A percentile compares a stretch with the other conserved stretches of the same genome.
These are phyloP conservation scores for Citeromyces siamensis DNA, from an alignment of 1,139 yeast genomes.

Conservation along the genomic window DNA sequence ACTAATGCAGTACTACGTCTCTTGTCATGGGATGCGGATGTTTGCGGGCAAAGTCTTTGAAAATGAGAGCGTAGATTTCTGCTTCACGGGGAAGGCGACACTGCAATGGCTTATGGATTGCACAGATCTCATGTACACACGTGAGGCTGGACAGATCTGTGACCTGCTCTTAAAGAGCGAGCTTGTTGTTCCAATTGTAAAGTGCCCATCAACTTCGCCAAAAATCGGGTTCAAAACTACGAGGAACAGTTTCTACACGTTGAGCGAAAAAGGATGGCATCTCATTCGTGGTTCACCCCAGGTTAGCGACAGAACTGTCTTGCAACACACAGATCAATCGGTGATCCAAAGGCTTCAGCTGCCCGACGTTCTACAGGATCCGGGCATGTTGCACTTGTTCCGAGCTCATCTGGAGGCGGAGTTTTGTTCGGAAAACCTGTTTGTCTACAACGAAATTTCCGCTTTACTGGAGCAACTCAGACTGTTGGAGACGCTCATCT, in stretches of 20 bases:
- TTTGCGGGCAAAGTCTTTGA: conserved; percentile 21
- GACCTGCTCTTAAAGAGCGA: conserved; percentile 38
- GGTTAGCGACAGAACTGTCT: neutral
- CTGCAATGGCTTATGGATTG: conserved; percentile 89
- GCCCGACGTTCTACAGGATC: conserved; percentile 48
- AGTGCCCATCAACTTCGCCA: conserved; percentile 18
- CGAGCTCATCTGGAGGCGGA: conserved; percentile 48
- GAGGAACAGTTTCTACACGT: conserved; percentile 23
- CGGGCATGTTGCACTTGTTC: conserved; percentile 66
- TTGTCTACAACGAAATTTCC: conserved; percentile 50
- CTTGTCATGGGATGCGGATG: conserved; percentile 55
- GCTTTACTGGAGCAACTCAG: conserved; percentile 26
- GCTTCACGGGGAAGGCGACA: conserved; percentile 65
- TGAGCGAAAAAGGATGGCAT: conserved; percentile 24
- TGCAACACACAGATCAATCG: neutral
- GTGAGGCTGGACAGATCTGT: conserved; percentile 54
- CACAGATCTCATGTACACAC: conserved; percentile 47
- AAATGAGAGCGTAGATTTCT: conserved; percentile 22
- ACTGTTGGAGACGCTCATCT: neutral
- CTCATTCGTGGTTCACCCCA: conserved; percentile 23
- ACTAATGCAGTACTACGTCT: conserved; percentile 64
- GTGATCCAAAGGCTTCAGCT: conserved; percentile 17
- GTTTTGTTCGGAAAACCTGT: conserved; percentile 65
- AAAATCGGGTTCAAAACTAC: conserved; percentile 18
- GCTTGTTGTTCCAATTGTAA: conserved; percentile 29